phyloP scores from a whole-genome alignment of 2,329 filamentous ascomycete species.

The Metarhizium sp. region DNA sequence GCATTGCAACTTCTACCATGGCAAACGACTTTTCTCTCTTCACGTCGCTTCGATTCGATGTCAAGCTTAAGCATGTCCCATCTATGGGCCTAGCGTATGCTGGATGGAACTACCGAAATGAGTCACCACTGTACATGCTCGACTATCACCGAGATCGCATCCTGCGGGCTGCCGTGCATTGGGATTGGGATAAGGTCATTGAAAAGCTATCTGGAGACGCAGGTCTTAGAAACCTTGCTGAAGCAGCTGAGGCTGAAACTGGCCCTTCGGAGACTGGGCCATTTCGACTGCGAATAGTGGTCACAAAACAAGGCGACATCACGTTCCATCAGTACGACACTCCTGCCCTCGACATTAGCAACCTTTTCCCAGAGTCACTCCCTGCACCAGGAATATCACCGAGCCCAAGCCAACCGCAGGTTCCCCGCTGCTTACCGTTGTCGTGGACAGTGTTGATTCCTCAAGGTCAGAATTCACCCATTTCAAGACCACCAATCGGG shows the following conservation, averaged over 20 bases:
- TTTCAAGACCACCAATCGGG: slow-evolving; percentile 74
- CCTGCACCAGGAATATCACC: slow-evolving; percentile 29
- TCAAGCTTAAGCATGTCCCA: slow-evolving; percentile 37
- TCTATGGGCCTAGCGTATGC: slow-evolving; percentile 27
- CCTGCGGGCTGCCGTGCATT: slow-evolving; percentile 50
- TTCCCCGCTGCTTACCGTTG: slow-evolving; percentile 28
- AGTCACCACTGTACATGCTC: slow-evolving; percentile 69
- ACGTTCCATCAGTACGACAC: slow-evolving; percentile 28
- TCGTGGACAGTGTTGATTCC: slow-evolving; percentile 34
- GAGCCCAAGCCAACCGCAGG: slow-evolving; percentile 15
- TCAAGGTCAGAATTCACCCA: slow-evolving; percentile 57
- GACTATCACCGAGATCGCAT: slow-evolving; percentile 71
- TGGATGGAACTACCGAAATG: slow-evolving; percentile 42
- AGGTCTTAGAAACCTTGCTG: slow-evolving; percentile 33
- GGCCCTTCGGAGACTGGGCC: slow-evolving; percentile 22
- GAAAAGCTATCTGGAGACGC: slow-evolving; percentile 32
- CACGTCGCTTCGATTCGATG: slow-evolving; percentile 65
- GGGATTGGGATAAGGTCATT: slow-evolving; percentile 41
- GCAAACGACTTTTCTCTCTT: slow-evolving; percentile 50
- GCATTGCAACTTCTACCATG: slow-evolving; percentile 16
- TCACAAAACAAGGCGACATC: slow-evolving; percentile 40
- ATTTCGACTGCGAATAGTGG: slow-evolving; percentile 44
- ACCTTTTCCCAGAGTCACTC: slow-evolving; percentile 49
- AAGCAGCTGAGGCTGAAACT: slow-evolving; percentile 25
- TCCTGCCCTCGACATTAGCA: slow-evolving; percentile 32